Base-by-base conservation (phyloP, 208 protist species). In the Hexamita inflata region DNA sequence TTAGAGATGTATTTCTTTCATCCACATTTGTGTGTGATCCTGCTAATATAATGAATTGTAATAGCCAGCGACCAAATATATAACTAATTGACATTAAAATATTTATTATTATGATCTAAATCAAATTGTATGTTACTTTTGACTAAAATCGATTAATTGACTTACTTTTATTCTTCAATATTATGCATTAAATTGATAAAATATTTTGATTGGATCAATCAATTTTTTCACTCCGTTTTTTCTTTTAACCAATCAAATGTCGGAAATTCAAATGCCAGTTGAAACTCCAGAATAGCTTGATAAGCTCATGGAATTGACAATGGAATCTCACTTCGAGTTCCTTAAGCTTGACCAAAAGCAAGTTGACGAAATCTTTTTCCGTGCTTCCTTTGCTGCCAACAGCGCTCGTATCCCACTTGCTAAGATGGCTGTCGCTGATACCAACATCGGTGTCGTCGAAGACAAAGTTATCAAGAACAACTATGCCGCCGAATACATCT, bases 391-490 rank as follows among this genome's bases (percentile, higher is more conserved):
- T 59, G 68, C 68, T 60, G 68, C 68, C 4, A 39, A 15, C 13
- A 34, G 7, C 19, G 38, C 34, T 26, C 39, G 58, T 64, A 74
- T 73, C 41, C 38, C 53, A 4, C 53, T 81, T 32, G 78, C 78
- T 35, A 15, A 45, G 30, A 28, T 58, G 59, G 73, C 73, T 28
- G 58, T 39, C 35, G 49, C 78, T 35, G 81, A 83, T 40, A 83
- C 79, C 11, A 40, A 61, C 11, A 77, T 78, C 40, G 81, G 81
- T 77, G 29, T 83, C 39, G 59, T 82, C 49, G 81, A 83, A 65
- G 81, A 83, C 75, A 83, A 83, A 45, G 81, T 82, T 30, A 76
- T 82, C 65, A 83, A 83, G 77, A 82, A 82, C 70, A 64, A 75
- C 58, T 80, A 81, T 42, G 59, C 78, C 28, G 30, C 74, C 19